phyloP scores from a whole-genome alignment of 2,329 filamentous ascomycete species.

The Fusarium sp. region DNA sequence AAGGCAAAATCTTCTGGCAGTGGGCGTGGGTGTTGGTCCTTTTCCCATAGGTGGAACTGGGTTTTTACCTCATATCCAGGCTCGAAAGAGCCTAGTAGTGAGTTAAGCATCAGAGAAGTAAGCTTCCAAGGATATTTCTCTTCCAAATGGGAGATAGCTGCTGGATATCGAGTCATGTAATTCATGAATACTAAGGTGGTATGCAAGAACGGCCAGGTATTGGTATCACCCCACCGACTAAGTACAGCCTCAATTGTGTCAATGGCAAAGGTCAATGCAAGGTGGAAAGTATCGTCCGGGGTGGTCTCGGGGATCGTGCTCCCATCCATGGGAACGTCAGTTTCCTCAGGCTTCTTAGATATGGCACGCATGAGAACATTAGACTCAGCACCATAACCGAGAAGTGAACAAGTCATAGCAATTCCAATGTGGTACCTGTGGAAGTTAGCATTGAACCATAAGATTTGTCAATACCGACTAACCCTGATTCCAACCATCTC shows the following conservation, averaged over 20 bases:
- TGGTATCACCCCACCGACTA: slow-evolving; percentile 65
- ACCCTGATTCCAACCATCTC: slow-evolving; percentile 64
- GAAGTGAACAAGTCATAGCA: slow-evolving; percentile 47
- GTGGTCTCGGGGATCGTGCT: slow-evolving; percentile 41
- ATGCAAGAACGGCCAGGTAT: slow-evolving; percentile 72
- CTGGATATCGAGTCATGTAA: slow-evolving; percentile 56
- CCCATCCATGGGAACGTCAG: slow-evolving; percentile 43
- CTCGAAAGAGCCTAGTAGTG: slow-evolving; percentile 43
- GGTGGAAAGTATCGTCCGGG: slow-evolving; percentile 47
- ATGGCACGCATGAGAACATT: slow-evolving; percentile 60
- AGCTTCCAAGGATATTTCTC: slow-evolving; percentile 64
- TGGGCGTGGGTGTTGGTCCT: slow-evolving; percentile 61
- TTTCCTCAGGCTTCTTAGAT: slow-evolving; percentile 45
- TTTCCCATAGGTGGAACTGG: slow-evolving; percentile 61
- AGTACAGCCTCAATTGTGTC: slow-evolving; percentile 62
- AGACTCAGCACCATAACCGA: slow-evolving; percentile 54
- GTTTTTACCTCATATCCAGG: slow-evolving; percentile 54
- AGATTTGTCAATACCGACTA: neutral
- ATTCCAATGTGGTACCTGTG: slow-evolving; percentile 52
- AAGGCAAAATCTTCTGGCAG: slow-evolving; percentile 77
- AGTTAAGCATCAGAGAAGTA: slow-evolving; percentile 55
- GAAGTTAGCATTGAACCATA: neutral
- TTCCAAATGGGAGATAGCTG: slow-evolving; percentile 59
- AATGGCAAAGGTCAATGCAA: slow-evolving; percentile 56
- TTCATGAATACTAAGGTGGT: slow-evolving; percentile 70